Conservation (phyloP, 805 yeast species). For the Zygosaccharomyces gambellarensis region DNA sequence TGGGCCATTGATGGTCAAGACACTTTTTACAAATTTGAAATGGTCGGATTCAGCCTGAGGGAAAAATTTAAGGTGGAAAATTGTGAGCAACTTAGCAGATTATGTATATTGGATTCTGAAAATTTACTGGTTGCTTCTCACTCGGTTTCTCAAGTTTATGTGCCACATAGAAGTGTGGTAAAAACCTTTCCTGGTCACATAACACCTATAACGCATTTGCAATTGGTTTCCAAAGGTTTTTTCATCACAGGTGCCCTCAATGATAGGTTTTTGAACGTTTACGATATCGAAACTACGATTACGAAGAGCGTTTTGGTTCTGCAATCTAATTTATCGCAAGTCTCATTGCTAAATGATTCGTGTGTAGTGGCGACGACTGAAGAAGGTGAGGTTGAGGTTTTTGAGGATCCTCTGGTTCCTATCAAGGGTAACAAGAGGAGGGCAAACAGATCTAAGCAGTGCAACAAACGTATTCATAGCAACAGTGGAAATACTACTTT, state of each 20-base stretch:
- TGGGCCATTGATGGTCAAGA: conserved; percentile 63
- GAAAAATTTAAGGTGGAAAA: conserved; percentile 40
- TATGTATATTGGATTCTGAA: conserved; percentile 22
- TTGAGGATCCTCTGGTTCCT: conserved; percentile 48
- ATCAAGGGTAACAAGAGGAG: conserved; percentile 39
- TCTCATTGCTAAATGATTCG: conserved; percentile 37
- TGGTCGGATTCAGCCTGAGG: conserved; percentile 39
- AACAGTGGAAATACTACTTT: conserved; percentile 25
- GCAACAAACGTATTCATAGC: conserved; percentile 39
- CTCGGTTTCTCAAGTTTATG: conserved; percentile 51
- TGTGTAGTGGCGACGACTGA: conserved; percentile 54
- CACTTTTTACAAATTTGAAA: conserved; percentile 57
- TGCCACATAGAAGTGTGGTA: conserved; percentile 36
- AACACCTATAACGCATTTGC: conserved; percentile 52
- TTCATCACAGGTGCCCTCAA: conserved; percentile 69
- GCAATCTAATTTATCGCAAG: conserved; percentile 51
- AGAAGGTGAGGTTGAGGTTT: conserved; percentile 68
- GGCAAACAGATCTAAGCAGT: conserved; percentile 49
- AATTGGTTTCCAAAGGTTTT: conserved; percentile 35
- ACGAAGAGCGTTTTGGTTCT: conserved; percentile 61
- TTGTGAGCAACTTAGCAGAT: conserved; percentile 31
- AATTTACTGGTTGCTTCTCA: conserved; percentile 64
- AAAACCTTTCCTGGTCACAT: conserved; percentile 72
- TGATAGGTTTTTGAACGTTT: conserved; percentile 77
- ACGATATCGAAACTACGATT: conserved; percentile 37